These are phyloP conservation scores for Penicillium samsonianum DNA, from an alignment of 495 filamentous ascomycete species.

Conservation along the genomic window DNA sequence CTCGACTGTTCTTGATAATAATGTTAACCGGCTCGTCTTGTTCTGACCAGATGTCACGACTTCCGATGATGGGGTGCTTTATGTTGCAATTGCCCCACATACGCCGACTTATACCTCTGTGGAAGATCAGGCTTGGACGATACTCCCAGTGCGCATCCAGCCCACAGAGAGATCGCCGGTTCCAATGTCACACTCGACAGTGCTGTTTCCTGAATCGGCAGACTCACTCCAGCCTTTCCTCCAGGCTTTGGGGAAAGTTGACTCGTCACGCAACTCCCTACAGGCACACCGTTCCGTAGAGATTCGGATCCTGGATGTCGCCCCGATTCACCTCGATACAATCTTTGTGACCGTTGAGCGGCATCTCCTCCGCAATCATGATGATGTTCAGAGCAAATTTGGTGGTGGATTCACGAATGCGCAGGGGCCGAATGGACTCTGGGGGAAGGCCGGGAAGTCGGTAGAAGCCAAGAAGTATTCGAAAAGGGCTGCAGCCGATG, in stretches of 20 bases:
- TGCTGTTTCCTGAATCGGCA: slow-evolving; percentile 80
- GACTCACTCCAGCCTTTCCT: slow-evolving; percentile 77
- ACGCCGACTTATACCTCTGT: slow-evolving; percentile 59
- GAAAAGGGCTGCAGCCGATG: slow-evolving; percentile 42
- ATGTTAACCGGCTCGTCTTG: slow-evolving; percentile 4
- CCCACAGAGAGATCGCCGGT: slow-evolving; percentile 73
- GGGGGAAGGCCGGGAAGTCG: slow-evolving; percentile 40
- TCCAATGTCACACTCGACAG: slow-evolving; percentile 72
- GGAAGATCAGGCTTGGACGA: slow-evolving; percentile 73
- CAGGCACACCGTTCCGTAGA: slow-evolving; percentile 67
- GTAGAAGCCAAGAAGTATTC: slow-evolving; percentile 40
- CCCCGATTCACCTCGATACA: slow-evolving; percentile 75
- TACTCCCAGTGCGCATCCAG: slow-evolving; percentile 72
- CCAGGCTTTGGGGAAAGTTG: slow-evolving; percentile 61
- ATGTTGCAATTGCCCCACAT: slow-evolving; percentile 83
- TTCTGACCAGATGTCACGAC: slow-evolving; percentile 20
- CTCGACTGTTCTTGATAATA: background rate
- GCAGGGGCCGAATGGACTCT: slow-evolving; percentile 39
- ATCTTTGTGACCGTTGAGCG: slow-evolving; percentile 83
- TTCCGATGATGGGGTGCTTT: slow-evolving; percentile 42
- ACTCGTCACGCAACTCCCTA: slow-evolving; percentile 50
- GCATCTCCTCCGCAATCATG: slow-evolving; percentile 64
- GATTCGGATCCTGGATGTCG: slow-evolving; percentile 77
- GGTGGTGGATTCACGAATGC: slow-evolving; percentile 57
- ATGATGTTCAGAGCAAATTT: slow-evolving; percentile 63